Evolutionary conservation across 192 early-diverging fungal genomes (phyloP), one percentile per base, ranked within the genome.

Genomic region (Backusella mclennaniae): DNA sequence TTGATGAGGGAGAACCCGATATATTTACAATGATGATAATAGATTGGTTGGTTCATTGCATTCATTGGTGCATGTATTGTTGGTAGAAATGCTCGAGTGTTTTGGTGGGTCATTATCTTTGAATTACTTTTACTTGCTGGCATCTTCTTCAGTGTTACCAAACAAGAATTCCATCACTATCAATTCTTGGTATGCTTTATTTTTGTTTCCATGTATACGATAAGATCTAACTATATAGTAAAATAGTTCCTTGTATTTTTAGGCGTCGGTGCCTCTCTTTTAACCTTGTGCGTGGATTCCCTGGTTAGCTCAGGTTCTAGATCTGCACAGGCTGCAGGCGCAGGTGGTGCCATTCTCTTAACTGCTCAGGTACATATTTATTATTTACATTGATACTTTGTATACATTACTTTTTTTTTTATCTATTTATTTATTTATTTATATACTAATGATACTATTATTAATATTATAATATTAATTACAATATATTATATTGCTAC

Each of bases 21-120:
- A 23, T 33, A 49, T 15, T 29, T 9, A 63, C 26, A 63, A 11
- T 5, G 23, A 11, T 5, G 23, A 29, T 14, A 8, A 63, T 46
- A 87, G 86, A 71, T 76, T 39, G 86, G 86, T 19, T 87, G 86
- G 86, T 38, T 87, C 59, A 77, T 87, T 73, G 72, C 80, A 41
- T 82, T 87, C 67, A 56, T 82, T n/a, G 72, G 79, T 52, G 35
- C 74, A 0, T 85, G 80, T 56, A 38, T 70, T 21, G 31, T 82
- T 26, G 63, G 83, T 21, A 0, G 35, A 21, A 3, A 7, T 6
- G 56, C 68, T 29, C 67, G 68, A 26, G 38, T 80, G 11, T 33
- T 71, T 31, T 87, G 86, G 86, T 85, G 85, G 52, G 71, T 73
- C 21, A 75, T 85, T 59, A 75, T 85, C 68, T 87, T 78, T 75